Evolutionary conservation across 1,284 basidiomycete genomes (phyloP).

Genomic region (Heliocybe sulcata): DNA sequence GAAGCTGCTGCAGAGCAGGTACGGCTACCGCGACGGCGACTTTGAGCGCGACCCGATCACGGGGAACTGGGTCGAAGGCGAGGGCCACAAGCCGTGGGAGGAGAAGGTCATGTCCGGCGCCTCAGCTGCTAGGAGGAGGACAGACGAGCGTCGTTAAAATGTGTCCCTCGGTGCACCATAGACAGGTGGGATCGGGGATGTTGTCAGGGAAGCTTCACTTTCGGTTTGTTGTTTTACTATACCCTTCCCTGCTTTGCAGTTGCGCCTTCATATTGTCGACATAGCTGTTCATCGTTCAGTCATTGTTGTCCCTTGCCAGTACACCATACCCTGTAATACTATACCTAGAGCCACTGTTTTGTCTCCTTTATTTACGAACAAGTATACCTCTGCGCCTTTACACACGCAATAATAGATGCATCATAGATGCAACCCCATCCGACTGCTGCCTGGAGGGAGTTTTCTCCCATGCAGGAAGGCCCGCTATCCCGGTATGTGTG

Average conservation of each 20-base stretch:
- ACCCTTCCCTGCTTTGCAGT: slow-evolving; percentile 4
- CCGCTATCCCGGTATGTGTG: too few relatives aligned
- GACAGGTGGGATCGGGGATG: background rate
- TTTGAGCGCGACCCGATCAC: slow-evolving; percentile 62
- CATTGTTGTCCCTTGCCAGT: background rate
- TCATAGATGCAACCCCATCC: background rate
- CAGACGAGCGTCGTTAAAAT: slow-evolving; percentile 18
- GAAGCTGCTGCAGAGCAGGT: slow-evolving; percentile 59
- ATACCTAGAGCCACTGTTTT: background rate
- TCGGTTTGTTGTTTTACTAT: slow-evolving; percentile 8
- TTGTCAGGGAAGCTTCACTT: background rate
- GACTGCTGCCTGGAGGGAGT: too few relatives aligned
- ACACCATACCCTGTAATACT: background rate
- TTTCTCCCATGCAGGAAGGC: too few relatives aligned
- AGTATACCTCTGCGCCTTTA: background rate
- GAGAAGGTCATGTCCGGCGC: slow-evolving; percentile 37
- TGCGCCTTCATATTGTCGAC: slow-evolving; percentile 2
- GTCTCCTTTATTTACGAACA: background rate
- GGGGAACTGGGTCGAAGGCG: slow-evolving; percentile 57
- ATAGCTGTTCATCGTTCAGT: background rate
- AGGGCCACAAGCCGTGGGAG: slow-evolving; percentile 59
- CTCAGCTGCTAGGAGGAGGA: slow-evolving; percentile 25
- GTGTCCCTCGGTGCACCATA: background rate
- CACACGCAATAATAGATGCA: background rate
- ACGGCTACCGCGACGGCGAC: slow-evolving; percentile 76